A percentile compares a stretch with the other conserved stretches of the same genome.
These are phyloP conservation scores for Agarophyton chilense DNA, from an alignment of 23 red algal genomes.

Conservation along the genomic window DNA sequence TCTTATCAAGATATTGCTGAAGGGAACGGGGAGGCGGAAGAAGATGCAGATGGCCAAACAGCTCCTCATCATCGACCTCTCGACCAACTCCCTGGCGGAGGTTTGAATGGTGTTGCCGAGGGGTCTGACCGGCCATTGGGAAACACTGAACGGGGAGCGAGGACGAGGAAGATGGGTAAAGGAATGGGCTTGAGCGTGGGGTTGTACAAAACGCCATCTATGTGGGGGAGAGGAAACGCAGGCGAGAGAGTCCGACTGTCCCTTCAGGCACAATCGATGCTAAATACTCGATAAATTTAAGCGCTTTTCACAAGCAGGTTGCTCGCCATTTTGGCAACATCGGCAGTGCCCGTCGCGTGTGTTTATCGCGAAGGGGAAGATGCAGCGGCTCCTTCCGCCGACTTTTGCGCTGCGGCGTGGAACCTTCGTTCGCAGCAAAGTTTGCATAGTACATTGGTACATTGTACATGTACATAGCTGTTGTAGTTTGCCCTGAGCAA, in stretches of 20 bases:
- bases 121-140: background rate
- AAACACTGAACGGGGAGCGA: background rate
- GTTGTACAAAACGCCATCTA: background rate
- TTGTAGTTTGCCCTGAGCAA: too few relatives aligned
- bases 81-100: background rate
- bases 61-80: slow-evolving; percentile 34
- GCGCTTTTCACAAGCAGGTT: background rate
- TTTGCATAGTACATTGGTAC: too few relatives aligned
- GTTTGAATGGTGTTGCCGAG: background rate
- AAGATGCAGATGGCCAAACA: background rate
- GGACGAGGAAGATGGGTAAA: background rate
- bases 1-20: background rate
- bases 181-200: background rate
- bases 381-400: too few relatives aligned
- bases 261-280: background rate
- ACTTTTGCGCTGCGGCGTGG: too few relatives aligned
- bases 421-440: too few relatives aligned
- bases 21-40: background rate
- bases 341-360: too few relatives aligned
- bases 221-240: background rate
- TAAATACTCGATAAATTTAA: slow-evolving; percentile 17
- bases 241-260: background rate
- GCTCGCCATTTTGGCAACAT: background rate
- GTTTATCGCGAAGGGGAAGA: too few relatives aligned
- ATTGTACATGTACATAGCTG: too few relatives aligned